Conservation (phyloP, 257 asterid species). For the Nemophila menziesii region DNA sequence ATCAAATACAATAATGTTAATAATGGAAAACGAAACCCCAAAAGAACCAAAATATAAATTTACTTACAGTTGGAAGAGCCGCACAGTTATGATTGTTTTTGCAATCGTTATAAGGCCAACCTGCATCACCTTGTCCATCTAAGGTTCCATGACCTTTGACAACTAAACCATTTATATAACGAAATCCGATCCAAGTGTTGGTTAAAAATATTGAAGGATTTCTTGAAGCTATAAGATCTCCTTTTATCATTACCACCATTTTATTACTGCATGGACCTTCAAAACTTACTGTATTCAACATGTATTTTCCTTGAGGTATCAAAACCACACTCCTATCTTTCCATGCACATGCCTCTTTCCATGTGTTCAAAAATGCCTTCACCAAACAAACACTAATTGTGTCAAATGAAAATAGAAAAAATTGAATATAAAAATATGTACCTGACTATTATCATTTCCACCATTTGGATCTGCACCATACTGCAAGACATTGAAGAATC, state of each 20-base stretch:
- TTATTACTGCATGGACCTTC: constrained; percentile 38
- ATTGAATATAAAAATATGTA: not conserved
- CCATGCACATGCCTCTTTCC: constrained; percentile 50
- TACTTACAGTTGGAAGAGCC: constrained; percentile 58
- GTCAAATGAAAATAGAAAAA: not conserved
- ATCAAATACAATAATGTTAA: not conserved
- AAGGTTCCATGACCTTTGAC: constrained; percentile 46
- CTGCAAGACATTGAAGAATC: constrained; percentile 22
- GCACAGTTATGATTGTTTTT: constrained; percentile 22
- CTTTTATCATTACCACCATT: constrained; percentile 24
- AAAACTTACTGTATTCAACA: constrained; percentile 29
- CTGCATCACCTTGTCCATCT: constrained; percentile 48
- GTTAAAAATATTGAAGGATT: constrained; percentile 12
- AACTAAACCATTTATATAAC: constrained; percentile 20
- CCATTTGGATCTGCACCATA: constrained; percentile 53
- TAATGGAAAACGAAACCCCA: no score
- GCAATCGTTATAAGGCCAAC: constrained; percentile 56
- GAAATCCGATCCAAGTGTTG: constrained; percentile 50
- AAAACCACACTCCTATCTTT: constrained; percentile 29
- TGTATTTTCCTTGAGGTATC: constrained; percentile 36
- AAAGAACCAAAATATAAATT: not conserved
- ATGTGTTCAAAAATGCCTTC: constrained; percentile 56
- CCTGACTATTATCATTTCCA: constrained; percentile 28
- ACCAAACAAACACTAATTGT: not conserved
- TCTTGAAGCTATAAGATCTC: constrained; percentile 33